These are phyloP conservation scores for Naganishia onofrii DNA, from an alignment of 768 basidiomycete species.

Conservation along the genomic window DNA sequence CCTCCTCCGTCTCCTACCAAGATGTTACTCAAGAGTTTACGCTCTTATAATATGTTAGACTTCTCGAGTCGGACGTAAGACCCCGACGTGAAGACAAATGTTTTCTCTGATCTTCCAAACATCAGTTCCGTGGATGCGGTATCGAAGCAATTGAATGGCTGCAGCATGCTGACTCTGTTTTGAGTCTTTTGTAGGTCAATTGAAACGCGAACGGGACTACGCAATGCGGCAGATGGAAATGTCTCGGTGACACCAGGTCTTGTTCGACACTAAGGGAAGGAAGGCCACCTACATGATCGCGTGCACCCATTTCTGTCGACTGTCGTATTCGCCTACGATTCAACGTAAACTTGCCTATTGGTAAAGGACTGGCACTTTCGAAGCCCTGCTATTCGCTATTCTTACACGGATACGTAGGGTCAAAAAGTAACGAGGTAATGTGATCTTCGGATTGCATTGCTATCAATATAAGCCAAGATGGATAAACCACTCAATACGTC, in stretches of 20 bases:
- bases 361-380: constrained; percentile 20
- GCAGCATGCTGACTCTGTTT: constrained; percentile 7
- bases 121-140: not conserved
- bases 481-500: constrained; percentile 9
- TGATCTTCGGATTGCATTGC: constrained; percentile 7
- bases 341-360: too few species aligned
- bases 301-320: constrained; percentile 4
- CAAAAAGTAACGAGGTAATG: constrained; percentile 17
- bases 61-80: constrained; percentile 26
- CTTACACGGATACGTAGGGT: constrained; percentile 22
- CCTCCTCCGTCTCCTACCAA: not conserved
- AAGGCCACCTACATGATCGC: constrained; percentile 13
- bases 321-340: not conserved
- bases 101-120: constrained; percentile 13
- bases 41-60: constrained; percentile 27
- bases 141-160: not conserved
- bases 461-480: constrained; percentile 24
- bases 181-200: not conserved
- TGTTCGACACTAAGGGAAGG: constrained; percentile 2
- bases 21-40: constrained; percentile 23
- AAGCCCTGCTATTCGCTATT: constrained; percentile 25
- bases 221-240: constrained; percentile 1
- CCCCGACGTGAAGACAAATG: constrained; percentile 16
- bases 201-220: not conserved
- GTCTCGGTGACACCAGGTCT: constrained; percentile 11